phyloP scores from a whole-genome alignment of 23 red algal species.

The Gracilaria domingensis region DNA sequence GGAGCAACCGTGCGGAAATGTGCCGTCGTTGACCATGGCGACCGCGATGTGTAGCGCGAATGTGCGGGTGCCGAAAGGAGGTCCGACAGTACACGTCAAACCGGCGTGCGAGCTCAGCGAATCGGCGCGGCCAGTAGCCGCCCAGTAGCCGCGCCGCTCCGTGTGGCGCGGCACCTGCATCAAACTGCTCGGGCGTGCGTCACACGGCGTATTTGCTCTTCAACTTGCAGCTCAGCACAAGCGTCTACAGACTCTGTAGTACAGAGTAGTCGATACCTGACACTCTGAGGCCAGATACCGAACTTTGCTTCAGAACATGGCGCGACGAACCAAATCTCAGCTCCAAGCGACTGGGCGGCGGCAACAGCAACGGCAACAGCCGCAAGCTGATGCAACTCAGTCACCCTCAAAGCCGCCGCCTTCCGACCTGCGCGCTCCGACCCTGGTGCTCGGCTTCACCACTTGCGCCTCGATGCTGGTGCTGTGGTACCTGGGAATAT shows the following conservation, averaged over 20 bases:
- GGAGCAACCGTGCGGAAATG: no score
- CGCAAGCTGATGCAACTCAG: neutral
- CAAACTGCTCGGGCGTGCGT: no score
- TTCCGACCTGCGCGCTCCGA: neutral
- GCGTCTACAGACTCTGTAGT: no score
- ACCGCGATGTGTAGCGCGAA: neutral
- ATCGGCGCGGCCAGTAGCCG: neutral
- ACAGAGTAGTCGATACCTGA: no score
- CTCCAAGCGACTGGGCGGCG: neutral
- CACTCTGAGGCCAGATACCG: no score
- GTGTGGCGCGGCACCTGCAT: no score
- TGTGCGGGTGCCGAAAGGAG: neutral
- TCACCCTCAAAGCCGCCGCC: neutral
- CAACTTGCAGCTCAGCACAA: no score
- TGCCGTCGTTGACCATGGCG: neutral
- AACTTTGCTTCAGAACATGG: neutral
- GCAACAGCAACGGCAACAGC: neutral
- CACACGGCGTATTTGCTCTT: no score
- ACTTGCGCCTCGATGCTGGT: neutral
- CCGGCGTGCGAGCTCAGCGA: neutral
- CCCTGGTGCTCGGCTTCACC: neutral
- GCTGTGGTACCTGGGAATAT: conserved; percentile 5
- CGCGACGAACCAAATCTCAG: neutral
- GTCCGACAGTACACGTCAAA: neutral
- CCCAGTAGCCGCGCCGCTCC: conserved; percentile 1